Base-by-base conservation (phyloP, 1,284 basidiomycete species). In the Ustilago vetiveriae region DNA sequence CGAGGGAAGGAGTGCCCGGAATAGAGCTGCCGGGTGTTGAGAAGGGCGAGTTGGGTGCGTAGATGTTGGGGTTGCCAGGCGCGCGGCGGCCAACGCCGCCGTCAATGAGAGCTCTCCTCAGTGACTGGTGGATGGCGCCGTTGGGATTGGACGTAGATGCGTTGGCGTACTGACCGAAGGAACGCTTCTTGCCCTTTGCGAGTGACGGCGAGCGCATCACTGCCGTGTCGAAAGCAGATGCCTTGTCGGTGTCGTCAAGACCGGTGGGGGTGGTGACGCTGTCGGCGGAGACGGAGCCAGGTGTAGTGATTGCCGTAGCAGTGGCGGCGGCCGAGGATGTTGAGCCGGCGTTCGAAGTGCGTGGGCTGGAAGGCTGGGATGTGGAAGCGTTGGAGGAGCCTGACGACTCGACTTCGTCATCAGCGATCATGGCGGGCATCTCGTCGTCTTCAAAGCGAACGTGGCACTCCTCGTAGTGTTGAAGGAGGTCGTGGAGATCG, bases 381-480 rank as follows among this genome's bases (percentile, higher is more conserved):
- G 59, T 52, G 16, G 76, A 56, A 30, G 76, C 64, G 9, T 74
- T 60, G 21, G 67, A 70, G 10, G 75, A 71, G 36, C 58, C 67
- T 10, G 75, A 64, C 5, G 72, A 76, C 23, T 72, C 68, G 45
- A 72, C 53, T 21, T 75, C 74, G 52, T 80, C 79, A 23, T 78
- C 78, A 26, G 70, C 58, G 26, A 79, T 66, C 68, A 72, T 72
- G 26, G 71, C 66, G 21, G 67, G 63, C 55, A 77, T 70, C 41
- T 79, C 80, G 51, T 80, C 79, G 39, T 79, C 79, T 26, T 82
- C 79, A 53, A 80, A 80, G 21, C 74, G 72, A 32, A 81, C 79
- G 39, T 82, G 80, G 49, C 76, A 72, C 36, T 81, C 80, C 47
- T 82, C 80, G 64, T 82, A 82, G 53, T 82, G 80, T 43, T 81